Conservation (phyloP, 805 yeast genomes). For the Candida boidinii region DNA sequence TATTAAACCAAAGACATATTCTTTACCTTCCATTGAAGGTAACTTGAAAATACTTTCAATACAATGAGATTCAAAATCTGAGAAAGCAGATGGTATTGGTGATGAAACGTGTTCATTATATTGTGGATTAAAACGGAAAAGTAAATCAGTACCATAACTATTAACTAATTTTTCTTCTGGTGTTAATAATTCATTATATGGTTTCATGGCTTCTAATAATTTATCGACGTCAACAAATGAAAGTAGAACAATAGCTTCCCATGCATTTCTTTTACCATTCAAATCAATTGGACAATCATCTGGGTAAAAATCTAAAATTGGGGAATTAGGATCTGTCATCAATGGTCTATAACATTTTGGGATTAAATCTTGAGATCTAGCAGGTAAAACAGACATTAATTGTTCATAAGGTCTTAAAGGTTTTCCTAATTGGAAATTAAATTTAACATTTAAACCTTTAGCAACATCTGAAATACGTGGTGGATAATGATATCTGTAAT, state of each 20-base stretch:
- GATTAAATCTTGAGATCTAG: conserved; percentile 72
- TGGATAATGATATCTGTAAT: conserved; percentile 79
- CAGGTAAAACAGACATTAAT: conserved; percentile 95
- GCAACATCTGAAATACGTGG: conserved; percentile 88
- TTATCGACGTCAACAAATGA: conserved; percentile 85
- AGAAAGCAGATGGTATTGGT: conserved; percentile 69
- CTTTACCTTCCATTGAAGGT: conserved; percentile 35
- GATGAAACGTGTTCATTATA: conserved; percentile 57
- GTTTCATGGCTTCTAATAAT: conserved; percentile 62
- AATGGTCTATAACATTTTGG: conserved; percentile 71
- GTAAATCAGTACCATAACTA: conserved; percentile 59
- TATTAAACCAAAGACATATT: conserved; percentile 46
- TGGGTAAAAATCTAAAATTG: conserved; percentile 88
- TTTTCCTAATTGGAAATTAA: conserved; percentile 55
- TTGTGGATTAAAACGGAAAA: conserved; percentile 72
- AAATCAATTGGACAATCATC: conserved; percentile 76
- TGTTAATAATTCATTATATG: conserved; percentile 50
- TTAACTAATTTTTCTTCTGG: conserved; percentile 72
- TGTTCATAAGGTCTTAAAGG: conserved; percentile 95
- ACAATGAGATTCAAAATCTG: conserved; percentile 76
- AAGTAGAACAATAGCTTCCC: conserved; percentile 95
- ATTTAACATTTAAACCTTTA: conserved; percentile 57
- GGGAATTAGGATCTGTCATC: conserved; percentile 81
- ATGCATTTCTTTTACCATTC: conserved; percentile 91
- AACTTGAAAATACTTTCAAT: conserved; percentile 47